A percentile compares a stretch with the other conserved stretches of the same genome.
These are phyloP conservation scores for Lodderomyces beijingensis DNA, from an alignment of 1,139 yeast genomes.

Conservation along the genomic window DNA sequence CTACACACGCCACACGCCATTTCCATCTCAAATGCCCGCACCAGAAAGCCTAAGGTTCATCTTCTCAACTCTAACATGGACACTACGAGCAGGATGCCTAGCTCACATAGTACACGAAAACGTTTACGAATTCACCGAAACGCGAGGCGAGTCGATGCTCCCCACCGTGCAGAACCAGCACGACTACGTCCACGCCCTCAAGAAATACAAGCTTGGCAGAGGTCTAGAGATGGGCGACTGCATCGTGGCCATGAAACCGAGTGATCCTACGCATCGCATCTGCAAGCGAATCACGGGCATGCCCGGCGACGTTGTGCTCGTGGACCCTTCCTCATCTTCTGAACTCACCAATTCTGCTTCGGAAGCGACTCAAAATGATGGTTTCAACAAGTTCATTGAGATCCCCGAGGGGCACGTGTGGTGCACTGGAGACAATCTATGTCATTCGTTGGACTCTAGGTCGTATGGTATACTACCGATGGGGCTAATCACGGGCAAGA, in stretches of 20 bases:
- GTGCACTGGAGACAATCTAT: slow-evolving; percentile 92
- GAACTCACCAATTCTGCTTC: slow-evolving; percentile 39
- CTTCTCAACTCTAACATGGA: slow-evolving; percentile 38
- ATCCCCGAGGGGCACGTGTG: slow-evolving; percentile 93
- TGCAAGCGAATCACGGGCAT: slow-evolving; percentile 92
- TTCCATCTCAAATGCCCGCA: too few species aligned
- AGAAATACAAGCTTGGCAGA: slow-evolving; percentile 55
- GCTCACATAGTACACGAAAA: slow-evolving; percentile 65
- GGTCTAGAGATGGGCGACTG: slow-evolving; percentile 75
- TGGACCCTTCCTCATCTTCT: slow-evolving; percentile 73
- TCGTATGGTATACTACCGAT: slow-evolving; percentile 84
- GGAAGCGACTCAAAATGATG: slow-evolving; percentile 32
- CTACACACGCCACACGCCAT: too few species aligned
- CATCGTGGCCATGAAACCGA: slow-evolving; percentile 84
- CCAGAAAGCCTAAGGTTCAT: slow-evolving; percentile 26
- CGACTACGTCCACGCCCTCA: slow-evolving; percentile 80
- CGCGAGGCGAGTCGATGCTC: slow-evolving; percentile 92
- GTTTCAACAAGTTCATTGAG: slow-evolving; percentile 54
- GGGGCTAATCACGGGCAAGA: slow-evolving; percentile 83
- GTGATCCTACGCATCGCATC: slow-evolving; percentile 79
- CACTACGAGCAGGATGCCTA: slow-evolving; percentile 60
- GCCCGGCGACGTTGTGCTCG: slow-evolving; percentile 84
- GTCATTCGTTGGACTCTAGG: slow-evolving; percentile 87
- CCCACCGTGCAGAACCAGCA: slow-evolving; percentile 75
- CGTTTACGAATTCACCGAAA: slow-evolving; percentile 72